phyloP scores from a whole-genome alignment of 2,329 filamentous ascomycete genomes.

The Trichoderma sp. region DNA sequence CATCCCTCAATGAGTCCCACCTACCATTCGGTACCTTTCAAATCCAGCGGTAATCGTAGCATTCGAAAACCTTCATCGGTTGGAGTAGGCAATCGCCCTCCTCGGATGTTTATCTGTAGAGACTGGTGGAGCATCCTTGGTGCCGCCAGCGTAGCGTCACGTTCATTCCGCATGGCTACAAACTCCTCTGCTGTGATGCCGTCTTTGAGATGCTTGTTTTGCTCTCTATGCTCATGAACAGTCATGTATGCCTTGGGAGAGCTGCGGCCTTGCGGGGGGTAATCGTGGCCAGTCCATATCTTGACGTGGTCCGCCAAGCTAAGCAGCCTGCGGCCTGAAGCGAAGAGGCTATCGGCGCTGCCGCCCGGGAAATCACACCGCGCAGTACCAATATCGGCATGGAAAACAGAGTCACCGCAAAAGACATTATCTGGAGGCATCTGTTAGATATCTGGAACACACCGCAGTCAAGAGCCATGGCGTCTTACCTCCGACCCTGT shows the following conservation, averaged over 20 bases:
- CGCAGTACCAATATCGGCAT: slow-evolving; percentile 50
- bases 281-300: slow-evolving; percentile 56
- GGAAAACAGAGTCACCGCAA: slow-evolving; percentile 52
- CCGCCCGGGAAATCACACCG: slow-evolving; percentile 56
- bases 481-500: slow-evolving; percentile 46
- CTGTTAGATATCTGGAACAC: not conserved
- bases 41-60: slow-evolving; percentile 37
- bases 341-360: slow-evolving; percentile 41
- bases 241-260: slow-evolving; percentile 41
- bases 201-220: slow-evolving; percentile 48
- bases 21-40: slow-evolving; percentile 18
- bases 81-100: slow-evolving; percentile 40
- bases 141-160: slow-evolving; percentile 42
- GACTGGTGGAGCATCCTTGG: slow-evolving; percentile 49
- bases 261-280: slow-evolving; percentile 38
- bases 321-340: slow-evolving; percentile 43
- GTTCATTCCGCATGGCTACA: slow-evolving; percentile 39
- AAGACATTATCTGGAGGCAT: slow-evolving; percentile 42
- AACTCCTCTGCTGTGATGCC: slow-evolving; percentile 43
- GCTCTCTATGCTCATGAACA: slow-evolving; percentile 43
- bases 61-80: slow-evolving; percentile 32
- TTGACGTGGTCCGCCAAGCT: slow-evolving; percentile 41
- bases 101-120: slow-evolving; percentile 52
- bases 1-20: too few relatives aligned
- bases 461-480: accelerated